These are phyloP conservation scores for Sporothrix pallida DNA, from an alignment of 2,329 filamentous ascomycete species.

Conservation along the genomic window DNA sequence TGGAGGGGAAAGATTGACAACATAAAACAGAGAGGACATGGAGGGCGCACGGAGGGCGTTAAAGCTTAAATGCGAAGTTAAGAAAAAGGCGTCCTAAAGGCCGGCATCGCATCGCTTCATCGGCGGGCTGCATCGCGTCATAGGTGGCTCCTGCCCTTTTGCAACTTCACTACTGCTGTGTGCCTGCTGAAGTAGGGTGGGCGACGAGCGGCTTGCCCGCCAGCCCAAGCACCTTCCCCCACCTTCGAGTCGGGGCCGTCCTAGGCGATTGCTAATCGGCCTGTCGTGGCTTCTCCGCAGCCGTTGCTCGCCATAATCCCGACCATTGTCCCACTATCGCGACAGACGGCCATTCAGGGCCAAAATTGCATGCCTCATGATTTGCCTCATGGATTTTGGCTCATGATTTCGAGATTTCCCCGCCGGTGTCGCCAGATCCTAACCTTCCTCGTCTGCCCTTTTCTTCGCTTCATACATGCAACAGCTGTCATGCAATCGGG, in stretches of 20 bases:
- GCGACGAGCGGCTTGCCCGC: neutral
- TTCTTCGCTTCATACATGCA: neutral
- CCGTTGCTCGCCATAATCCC: neutral
- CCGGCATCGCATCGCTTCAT: conserved; percentile 32
- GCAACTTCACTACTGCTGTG: neutral
- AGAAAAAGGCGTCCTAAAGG: neutral
- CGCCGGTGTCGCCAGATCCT: conserved; percentile 5
- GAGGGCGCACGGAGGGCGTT: neutral
- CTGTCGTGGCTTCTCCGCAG: neutral
- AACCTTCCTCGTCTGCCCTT: neutral
- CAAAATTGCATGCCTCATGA: conserved; percentile 7
- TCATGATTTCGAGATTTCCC: conserved; percentile 2
- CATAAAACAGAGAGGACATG: neutral
- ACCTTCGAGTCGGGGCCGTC: neutral
- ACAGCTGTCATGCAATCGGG: conserved; percentile 9
- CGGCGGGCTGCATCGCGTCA: conserved; percentile 32
- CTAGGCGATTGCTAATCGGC: conserved; percentile 20
- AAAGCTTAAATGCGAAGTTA: neutral
- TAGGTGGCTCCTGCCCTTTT: conserved; percentile 1
- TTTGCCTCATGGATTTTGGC: conserved; percentile 3
- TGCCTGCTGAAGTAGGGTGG: neutral
- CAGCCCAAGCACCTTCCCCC: neutral
- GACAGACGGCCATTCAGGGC: neutral
- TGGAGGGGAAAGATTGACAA: neutral
- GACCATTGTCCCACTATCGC: neutral